Evolutionary conservation across 441 rosid species (phyloP).

Genomic region (Biscutella laevigata): DNA sequence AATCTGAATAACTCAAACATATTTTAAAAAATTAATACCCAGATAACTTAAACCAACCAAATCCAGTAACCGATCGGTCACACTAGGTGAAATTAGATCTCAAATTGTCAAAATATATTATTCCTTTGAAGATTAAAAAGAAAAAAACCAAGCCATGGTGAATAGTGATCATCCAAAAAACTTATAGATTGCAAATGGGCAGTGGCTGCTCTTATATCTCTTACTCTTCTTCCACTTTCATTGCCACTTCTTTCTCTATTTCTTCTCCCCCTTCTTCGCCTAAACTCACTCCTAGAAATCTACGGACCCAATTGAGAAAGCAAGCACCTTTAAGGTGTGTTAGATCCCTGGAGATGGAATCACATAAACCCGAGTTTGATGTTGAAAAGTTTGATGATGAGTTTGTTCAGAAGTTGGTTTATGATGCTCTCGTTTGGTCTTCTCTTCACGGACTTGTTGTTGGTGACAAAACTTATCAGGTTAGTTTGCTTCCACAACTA

Average conservation of each 20-base stretch:
- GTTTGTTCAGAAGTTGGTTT: slow-evolving; percentile 58
- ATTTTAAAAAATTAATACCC: no score
- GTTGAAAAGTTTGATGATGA: slow-evolving; percentile 44
- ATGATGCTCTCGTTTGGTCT: slow-evolving; percentile 94
- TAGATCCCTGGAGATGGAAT: slow-evolving; percentile 42
- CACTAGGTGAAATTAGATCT: no score
- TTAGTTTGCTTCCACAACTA: slow-evolving; percentile 11
- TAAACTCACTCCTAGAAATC: slow-evolving; percentile 16
- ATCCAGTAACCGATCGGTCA: no score
- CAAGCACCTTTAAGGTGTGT: slow-evolving; percentile 33
- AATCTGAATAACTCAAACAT: no score
- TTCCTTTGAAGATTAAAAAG: no score
- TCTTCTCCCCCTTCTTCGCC: slow-evolving; percentile 3
- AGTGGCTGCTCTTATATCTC: slow-evolving; percentile 37
- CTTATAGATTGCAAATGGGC: slow-evolving; percentile 37
- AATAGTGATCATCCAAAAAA: background rate
- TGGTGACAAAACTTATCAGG: slow-evolving; percentile 71
- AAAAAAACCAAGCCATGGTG: no score
- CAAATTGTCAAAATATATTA: no score
- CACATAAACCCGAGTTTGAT: slow-evolving; percentile 36
- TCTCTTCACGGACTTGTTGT: slow-evolving; percentile 91
- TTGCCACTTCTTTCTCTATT: slow-evolving; percentile 6
- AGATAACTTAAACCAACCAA: no score
- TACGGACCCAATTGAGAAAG: slow-evolving; percentile 13
- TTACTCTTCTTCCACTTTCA: slow-evolving; percentile 14